A percentile compares a stretch with the other conserved stretches of the same genome.
phyloP scores from a whole-genome alignment of 805 yeast genomes.

The Pichia eremophila region DNA sequence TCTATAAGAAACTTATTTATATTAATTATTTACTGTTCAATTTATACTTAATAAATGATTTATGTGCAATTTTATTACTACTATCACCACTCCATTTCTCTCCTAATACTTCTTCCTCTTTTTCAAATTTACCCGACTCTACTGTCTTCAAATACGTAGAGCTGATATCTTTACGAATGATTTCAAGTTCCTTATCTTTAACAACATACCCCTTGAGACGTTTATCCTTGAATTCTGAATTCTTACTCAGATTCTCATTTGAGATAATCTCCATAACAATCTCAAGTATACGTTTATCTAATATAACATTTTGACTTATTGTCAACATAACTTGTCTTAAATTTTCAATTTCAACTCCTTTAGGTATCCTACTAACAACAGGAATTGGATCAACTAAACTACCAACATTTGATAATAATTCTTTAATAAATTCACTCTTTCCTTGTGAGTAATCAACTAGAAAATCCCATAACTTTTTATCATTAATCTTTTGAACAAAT shows the following conservation, averaged over 20 bases:
- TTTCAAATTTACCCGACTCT: conserved; percentile 7
- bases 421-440: conserved; percentile 68
- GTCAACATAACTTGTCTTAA: conserved; percentile 50
- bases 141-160: conserved; percentile 4
- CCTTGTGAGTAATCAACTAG: conserved; percentile 61
- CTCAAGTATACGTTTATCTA: conserved; percentile 42
- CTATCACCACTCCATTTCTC: conserved; percentile 25
- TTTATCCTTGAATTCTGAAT: conserved; percentile 21
- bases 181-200: conserved; percentile 14
- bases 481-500: conserved; percentile 62
- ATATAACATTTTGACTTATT: conserved; percentile 55
- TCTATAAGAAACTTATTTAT: background rate
- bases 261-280: conserved; percentile 47
- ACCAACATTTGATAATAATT: conserved; percentile 61
- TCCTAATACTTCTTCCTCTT: conserved; percentile 25
- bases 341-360: conserved; percentile 53
- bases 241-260: conserved; percentile 36
- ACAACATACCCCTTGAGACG: conserved; percentile 27
- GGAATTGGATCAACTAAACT: conserved; percentile 58
- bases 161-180: conserved; percentile 1
- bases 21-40: background rate
- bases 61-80: conserved; percentile 26
- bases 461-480: conserved; percentile 72
- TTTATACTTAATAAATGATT: conserved; percentile 21
- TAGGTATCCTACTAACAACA: conserved; percentile 57